Percentiles rank a stretch among this genome's conserved stretches.
Evolutionary conservation across 2,329 filamentous ascomycete species (phyloP).

Genomic region (Neonectria neomacrospora): DNA sequence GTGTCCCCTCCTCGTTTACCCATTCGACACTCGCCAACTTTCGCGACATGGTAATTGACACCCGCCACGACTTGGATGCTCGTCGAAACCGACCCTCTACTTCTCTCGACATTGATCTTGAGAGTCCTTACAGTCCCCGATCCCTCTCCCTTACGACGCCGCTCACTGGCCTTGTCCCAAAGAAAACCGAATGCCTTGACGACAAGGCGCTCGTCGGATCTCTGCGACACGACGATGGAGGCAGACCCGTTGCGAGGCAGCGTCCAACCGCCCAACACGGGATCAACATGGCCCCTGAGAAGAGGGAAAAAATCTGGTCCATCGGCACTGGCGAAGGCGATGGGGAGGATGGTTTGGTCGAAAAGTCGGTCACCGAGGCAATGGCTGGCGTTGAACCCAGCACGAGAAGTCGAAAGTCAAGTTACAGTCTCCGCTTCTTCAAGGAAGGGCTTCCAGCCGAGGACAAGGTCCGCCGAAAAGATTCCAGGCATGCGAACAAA

Average conservation of each 20-base stretch:
- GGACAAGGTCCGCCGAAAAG: slow-evolving; percentile 66
- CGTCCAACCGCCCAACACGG: slow-evolving; percentile 56
- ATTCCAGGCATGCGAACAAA: slow-evolving; percentile 51
- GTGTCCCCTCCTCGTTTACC: slow-evolving; percentile 48
- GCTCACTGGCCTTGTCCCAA: slow-evolving; percentile 43
- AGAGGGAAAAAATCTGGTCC: slow-evolving; percentile 73
- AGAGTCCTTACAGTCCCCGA: slow-evolving; percentile 39
- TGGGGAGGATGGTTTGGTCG: slow-evolving; percentile 67
- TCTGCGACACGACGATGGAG: slow-evolving; percentile 33
- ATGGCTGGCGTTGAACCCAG: slow-evolving; percentile 71
- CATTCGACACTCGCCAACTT: slow-evolving; percentile 48
- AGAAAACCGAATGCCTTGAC: slow-evolving; percentile 31
- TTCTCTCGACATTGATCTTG: slow-evolving; percentile 50
- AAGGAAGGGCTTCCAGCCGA: slow-evolving; percentile 71
- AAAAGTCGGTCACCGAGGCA: slow-evolving; percentile 72
- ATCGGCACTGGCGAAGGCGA: slow-evolving; percentile 64
- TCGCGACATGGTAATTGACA: slow-evolving; percentile 52
- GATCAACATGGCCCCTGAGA: slow-evolving; percentile 61
- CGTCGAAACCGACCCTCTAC: slow-evolving; percentile 46
- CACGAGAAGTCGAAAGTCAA: slow-evolving; percentile 73
- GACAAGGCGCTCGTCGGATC: slow-evolving; percentile 24
- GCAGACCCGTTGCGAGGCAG: slow-evolving; percentile 32
- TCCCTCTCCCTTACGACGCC: slow-evolving; percentile 42
- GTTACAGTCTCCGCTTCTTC: slow-evolving; percentile 74
- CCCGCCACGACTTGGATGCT: slow-evolving; percentile 48